Percentiles rank a stretch among this genome's conserved stretches.
These are phyloP conservation scores for Aspergillus vadensis DNA, from an alignment of 2,329 filamentous ascomycete genomes.

Conservation along the genomic window DNA sequence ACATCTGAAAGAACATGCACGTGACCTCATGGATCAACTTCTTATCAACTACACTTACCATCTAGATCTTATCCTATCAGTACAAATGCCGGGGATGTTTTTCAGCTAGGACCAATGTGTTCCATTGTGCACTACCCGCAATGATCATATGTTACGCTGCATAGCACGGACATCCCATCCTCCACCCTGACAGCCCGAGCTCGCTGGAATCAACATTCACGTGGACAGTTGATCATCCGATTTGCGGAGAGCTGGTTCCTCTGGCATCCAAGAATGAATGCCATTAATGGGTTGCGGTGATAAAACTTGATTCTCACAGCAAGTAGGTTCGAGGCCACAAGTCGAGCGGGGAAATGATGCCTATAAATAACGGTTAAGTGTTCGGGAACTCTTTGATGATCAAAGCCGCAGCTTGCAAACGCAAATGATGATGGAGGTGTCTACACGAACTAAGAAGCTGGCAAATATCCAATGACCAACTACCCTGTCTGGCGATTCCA, in stretches of 20 bases:
- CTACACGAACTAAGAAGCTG: neutral
- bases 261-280: neutral
- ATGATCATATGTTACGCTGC: neutral
- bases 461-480: neutral
- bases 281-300: neutral
- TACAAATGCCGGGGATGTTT: neutral
- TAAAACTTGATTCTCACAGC: neutral
- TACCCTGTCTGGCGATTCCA: neutral
- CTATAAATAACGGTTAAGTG: neutral
- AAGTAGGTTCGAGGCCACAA: neutral
- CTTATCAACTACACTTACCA: too few species aligned
- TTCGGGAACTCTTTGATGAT: neutral
- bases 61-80: neutral
- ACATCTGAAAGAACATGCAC: neutral
- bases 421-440: neutral
- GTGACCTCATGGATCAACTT: neutral
- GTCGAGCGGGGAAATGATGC: neutral
- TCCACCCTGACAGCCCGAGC: neutral
- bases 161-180: neutral
- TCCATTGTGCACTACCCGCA: neutral
- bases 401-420: neutral
- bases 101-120: neutral
- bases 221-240: conserved; percentile 1
- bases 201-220: neutral
- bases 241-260: neutral